These are phyloP conservation scores for Bryopsis sp. DNA, from an alignment of 139 green algal species.

Conservation along the genomic window DNA sequence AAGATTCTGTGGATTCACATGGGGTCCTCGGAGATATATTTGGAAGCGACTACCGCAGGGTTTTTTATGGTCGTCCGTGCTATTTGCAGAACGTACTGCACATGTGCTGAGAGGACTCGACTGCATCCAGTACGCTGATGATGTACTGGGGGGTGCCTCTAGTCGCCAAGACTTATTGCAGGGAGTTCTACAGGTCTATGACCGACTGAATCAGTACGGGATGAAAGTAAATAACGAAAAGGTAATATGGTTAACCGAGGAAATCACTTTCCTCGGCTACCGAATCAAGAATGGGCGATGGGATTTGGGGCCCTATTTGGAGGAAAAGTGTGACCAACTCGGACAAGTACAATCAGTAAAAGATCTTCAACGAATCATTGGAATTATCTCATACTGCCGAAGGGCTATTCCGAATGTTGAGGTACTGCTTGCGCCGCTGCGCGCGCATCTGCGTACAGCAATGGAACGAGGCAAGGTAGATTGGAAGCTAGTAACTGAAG, in stretches of 20 bases:
- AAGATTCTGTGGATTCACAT: conserved; percentile 6
- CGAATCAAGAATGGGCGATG: conserved; percentile 3
- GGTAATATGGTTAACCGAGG: not conserved
- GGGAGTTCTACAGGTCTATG: not conserved
- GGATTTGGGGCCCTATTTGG: not conserved
- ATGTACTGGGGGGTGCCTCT: not conserved
- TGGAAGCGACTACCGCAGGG: conserved; percentile 15
- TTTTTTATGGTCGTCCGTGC: conserved; percentile 10
- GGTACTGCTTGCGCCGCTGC: not conserved
- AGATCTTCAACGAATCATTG: conserved; percentile 7
- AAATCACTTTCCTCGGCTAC: not conserved
- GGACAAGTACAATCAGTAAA: not conserved
- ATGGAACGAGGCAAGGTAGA: not conserved
- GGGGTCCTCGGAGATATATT: not conserved
- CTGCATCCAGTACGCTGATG: conserved; percentile 11
- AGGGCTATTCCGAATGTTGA: not conserved
- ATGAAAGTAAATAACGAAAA: conserved; percentile 15
- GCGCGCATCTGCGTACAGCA: not conserved
- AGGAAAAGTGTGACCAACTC: not conserved
- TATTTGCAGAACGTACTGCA: conserved; percentile 12
- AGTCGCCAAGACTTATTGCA: not conserved
- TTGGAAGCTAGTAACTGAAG: too few species aligned
- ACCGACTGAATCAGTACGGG: conserved; percentile 1
- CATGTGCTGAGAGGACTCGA: conserved; percentile 12
- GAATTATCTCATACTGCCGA: conserved; percentile 14